Conservation (phyloP, 768 basidiomycete species). For the Fistulinella prunicolor region DNA sequence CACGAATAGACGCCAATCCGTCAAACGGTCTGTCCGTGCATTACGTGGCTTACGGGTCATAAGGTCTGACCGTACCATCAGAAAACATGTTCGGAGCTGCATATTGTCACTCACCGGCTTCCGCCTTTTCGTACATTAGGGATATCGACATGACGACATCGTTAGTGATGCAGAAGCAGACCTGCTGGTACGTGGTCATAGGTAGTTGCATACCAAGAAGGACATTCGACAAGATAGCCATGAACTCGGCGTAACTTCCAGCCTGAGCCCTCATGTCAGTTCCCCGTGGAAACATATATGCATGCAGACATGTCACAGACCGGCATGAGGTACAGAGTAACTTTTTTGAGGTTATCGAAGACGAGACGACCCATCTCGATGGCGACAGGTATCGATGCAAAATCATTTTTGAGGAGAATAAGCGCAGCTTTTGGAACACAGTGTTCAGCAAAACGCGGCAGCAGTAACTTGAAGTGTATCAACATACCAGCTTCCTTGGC, state of each 20-base stretch:
- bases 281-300: background rate
- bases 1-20: constrained; percentile 47
- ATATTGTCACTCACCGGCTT: constrained; percentile 34
- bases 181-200: constrained; percentile 51
- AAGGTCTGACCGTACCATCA: constrained; percentile 32
- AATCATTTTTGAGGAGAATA: constrained; percentile 55
- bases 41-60: constrained; percentile 49
- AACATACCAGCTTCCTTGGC: constrained; percentile 52
- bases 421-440: constrained; percentile 32
- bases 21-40: constrained; percentile 45
- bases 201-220: constrained; percentile 59
- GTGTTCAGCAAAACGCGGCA: background rate
- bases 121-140: constrained; percentile 51
- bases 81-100: background rate
- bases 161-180: constrained; percentile 51
- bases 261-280: constrained; percentile 27
- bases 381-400: constrained; percentile 54
- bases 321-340: constrained; percentile 43
- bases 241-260: constrained; percentile 56
- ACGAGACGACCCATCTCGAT: constrained; percentile 58
- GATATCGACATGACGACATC: constrained; percentile 51
- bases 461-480: background rate
- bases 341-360: constrained; percentile 57
- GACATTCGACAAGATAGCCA: constrained; percentile 56
- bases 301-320: constrained; percentile 17